A percentile compares a stretch with the other conserved stretches of the same genome.
Evolutionary conservation across 805 yeast genomes (phyloP).

Genomic region (Teunomyces gatunensis): DNA sequence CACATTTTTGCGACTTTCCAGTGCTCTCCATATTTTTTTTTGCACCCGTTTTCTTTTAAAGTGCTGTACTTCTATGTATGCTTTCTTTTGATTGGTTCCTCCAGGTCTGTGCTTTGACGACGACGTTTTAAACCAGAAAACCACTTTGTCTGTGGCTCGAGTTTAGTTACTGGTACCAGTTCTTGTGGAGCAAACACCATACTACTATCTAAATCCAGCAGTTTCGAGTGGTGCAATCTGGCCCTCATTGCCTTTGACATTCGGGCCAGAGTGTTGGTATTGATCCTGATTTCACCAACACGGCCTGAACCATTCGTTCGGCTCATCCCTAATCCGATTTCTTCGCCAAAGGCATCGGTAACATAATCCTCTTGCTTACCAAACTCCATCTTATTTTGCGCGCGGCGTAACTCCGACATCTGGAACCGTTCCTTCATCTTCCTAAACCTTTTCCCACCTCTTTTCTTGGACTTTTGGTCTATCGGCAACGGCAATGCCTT

Average conservation of each 20-base stretch:
- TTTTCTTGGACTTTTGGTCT: slow-evolving; percentile 71
- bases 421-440: slow-evolving; percentile 79
- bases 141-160: slow-evolving; percentile 12
- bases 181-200: slow-evolving; percentile 11
- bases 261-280: slow-evolving; percentile 51
- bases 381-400: slow-evolving; percentile 82
- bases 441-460: slow-evolving; percentile 82
- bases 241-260: slow-evolving; percentile 59
- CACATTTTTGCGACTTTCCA: not conserved
- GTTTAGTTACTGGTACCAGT: not conserved
- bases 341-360: slow-evolving; percentile 71
- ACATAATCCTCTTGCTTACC: slow-evolving; percentile 68
- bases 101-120: slow-evolving; percentile 2
- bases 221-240: slow-evolving; percentile 32
- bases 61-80: not conserved
- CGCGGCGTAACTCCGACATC: slow-evolving; percentile 74
- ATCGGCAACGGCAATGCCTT: slow-evolving; percentile 73
- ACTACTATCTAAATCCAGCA: slow-evolving; percentile 14
- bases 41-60: not conserved
- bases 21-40: not conserved
- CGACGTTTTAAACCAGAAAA: slow-evolving; percentile 20
- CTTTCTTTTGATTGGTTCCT: not conserved
- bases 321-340: slow-evolving; percentile 78
- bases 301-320: slow-evolving; percentile 24
- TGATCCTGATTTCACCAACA: slow-evolving; percentile 31